Evolutionary conservation across 257 asterid genomes (phyloP), one percentile per base, ranked within the genome.

Genomic region (Nicotiana noctiflora): DNA sequence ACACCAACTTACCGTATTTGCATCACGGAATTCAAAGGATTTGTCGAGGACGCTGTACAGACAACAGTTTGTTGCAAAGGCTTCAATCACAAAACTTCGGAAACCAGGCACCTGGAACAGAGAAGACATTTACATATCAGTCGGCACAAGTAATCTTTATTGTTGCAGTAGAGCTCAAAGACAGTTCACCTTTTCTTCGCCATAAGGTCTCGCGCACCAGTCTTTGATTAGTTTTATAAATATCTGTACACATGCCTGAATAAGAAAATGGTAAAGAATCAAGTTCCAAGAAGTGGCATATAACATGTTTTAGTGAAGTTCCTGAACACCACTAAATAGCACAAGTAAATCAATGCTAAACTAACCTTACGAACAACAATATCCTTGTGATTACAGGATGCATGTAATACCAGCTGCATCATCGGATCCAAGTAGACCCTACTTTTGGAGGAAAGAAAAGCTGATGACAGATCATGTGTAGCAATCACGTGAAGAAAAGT

Each of bases 91-190:
- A 87, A 93, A 96, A 76, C 84, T 87, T 80, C 79, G 87, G 86
- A 96, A 96, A 63, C 99, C 98, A 80, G 98, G 94, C 23, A 96
- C 98, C 99, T 96, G 95, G 59, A 74, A 88, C 86, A 75, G 32
- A 23, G 59, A 6, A n/a, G 46, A 72, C 27, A 29, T 25, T 51
- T 61, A 80, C 77, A 85, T 77, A 89, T 86, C 76, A 67, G 57
- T 80, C 32, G 46, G 81, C 74, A 84, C 70, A 84, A 29, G 13
- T 8, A 17, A 11, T 31, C 56, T 64, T 68, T 59, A 55, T 7
- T 37, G 40, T 31, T 19, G 75, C 72, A 72, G 11, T 57, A 72
- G 61, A 68, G 75, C 60, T 46, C 75, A 44, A 51, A 65, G 32
- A 49, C 44, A 49, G 61, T 49, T 74, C 87, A 96, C 99, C 99